Base-by-base conservation (phyloP, 768 basidiomycete genomes). In the Grammothele lineata region DNA sequence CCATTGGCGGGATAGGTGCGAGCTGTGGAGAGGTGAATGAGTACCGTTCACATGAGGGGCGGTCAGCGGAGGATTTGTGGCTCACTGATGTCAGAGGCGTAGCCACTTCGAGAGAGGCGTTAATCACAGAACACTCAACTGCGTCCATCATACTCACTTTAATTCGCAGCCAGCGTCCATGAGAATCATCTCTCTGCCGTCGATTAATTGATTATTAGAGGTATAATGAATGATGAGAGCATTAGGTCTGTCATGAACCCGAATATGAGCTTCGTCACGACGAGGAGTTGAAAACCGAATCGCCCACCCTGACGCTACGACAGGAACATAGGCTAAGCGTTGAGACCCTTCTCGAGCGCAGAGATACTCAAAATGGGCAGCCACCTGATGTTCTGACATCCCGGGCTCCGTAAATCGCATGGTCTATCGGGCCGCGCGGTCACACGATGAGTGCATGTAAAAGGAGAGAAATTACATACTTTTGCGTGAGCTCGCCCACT, bases 261-360 rank as follows among this genome's bases (percentile, higher is more conserved):
- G 8, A 19, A 3, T 14, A 18, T 50, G 25, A 38, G 26, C n/a
- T 26, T n/a, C 18, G 14, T 11, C 26, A 37, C n/a, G 4, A 27
- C 18, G n/a, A 1, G 24, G 4, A 8, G 2, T 40, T 9, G 35
- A 14, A 36, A 36, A 34, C 12, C 4, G 32, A 25, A 53, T 22
- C 46, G 21, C 54, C 48, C 7, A 57, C 88, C 96, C 96, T 1
- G 92, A 93, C 5, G 92, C 95, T 26, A 97, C 90, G 5, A 99
- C 96, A 11, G 96, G 96, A 1, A 99, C 94, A 62, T 99, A 99
- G n/a, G 96, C 94, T 39, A 83, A 79, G 33, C 94, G 77, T 58
- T 92, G 85, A 11, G 90, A 76, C 18, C 96, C 96, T 14, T 71
- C 70, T 35, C 90, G 71, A 3, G 81, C 76, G 58, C 92, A 94